Base-by-base conservation (phyloP, 768 basidiomycete genomes). In the Polyporus arcularius region DNA sequence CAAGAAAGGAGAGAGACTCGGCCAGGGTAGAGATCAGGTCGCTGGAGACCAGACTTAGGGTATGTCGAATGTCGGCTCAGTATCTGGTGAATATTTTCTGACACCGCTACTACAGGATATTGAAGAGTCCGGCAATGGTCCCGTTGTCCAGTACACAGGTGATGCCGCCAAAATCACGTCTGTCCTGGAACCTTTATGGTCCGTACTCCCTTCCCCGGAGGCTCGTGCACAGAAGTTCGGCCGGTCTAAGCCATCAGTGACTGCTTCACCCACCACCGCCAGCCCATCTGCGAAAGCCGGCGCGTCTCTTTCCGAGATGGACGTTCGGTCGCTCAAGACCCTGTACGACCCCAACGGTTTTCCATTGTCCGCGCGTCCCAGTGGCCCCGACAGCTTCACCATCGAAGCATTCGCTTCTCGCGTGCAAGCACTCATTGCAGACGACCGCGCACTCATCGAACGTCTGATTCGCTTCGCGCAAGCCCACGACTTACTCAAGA, bases 401-500 rank as follows among this genome's bases (percentile, higher is more conserved):
- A 72, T 95, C 47, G 92, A 92, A 53, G 87, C 85, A 18, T 94
- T 96, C 67, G 85, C 85, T 12, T 73, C 80, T 21, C 83, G 94
- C 6, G 88, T 97, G 47, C 87, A 90, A 67, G 87, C 90, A 3
- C 79, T 97, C 58, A 80, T 97, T 54, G 79, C 82, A 38, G 96
- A 97, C 72, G 93, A 96, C 67, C 84, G 86, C 28, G 81, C 89
- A 18, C 75, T 98, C 61, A 92, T 95, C 62, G 90, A 94, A 73
- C 83, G 94, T 35, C 76, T 95, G 41, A 78, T 93, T 53, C 85
- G 92, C 28, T 90, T 94, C 66, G 94, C 92, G 2, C 88, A 92
- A 73, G 92, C 94, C 52, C 90, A 96, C 60, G 94, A 96, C 65
- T 70, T 96, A 64, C 81, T 96, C 62, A 96, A 94, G 82, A 90